Base-by-base conservation (phyloP, 2,329 filamentous ascomycete species). In the Diaporthe nobilis region DNA sequence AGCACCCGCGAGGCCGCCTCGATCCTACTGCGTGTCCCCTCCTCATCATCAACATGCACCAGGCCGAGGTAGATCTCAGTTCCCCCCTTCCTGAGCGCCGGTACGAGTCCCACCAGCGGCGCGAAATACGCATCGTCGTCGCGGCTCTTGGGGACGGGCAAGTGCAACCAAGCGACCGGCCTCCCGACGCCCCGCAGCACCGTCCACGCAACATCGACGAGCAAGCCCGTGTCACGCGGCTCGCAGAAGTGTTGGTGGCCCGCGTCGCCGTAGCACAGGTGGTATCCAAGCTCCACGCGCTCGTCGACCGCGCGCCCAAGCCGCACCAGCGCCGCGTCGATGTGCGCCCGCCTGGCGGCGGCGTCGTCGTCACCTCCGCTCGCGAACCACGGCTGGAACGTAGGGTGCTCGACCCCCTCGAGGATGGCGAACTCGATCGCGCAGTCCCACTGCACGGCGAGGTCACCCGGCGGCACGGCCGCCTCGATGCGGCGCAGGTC, bases 71-170 rank as follows among this genome's bases (percentile, higher is more conserved):
- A 71, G 8, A 71, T 4, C n/a, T 71, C 67, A n/a, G 49, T 71
- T 13, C 34, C 20, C 13, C 22, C 57, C 6, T 71, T 51, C 47
- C n/a, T 37, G 7, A 65, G 17, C 0, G 20, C 15, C 37, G 49
- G 15, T 15, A 42, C 39, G 17, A 71, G 49, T 34, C 49, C 67
- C 15, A 8, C 34, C 34, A 71, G 49, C 34, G 49, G 49, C 34
- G 49, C 47, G 34, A 53, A 71, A 31, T 71, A 57, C 15, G 67
- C 67, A 25, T 39, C 67, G 22, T 71, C 67, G n/a, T 39, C 67
- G 22, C 67, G 67, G 22, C 25, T n/a, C 67, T 57, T 71, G n/a
- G 67, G 49, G 49, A 71, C 67, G 42, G 67, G 67, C 49, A 71
- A 4, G 49, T 71, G 49, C 20, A 71, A 15, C 67, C 67, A 71